These are phyloP conservation scores for Coemansia sp. DNA, from an alignment of 192 early-diverging fungal genomes.

Conservation along the genomic window DNA sequence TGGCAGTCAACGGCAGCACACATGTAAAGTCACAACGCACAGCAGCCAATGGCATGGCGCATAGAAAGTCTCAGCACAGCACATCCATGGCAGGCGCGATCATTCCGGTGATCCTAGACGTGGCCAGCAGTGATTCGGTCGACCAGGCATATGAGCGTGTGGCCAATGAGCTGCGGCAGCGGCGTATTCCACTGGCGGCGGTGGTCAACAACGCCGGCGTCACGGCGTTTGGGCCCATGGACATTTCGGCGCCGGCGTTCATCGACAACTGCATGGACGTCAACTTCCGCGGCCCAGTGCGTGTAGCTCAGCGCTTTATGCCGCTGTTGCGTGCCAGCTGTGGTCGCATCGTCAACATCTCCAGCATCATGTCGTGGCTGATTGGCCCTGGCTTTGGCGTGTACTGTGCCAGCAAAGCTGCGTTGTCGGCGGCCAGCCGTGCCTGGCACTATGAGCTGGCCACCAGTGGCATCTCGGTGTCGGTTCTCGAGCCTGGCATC, in stretches of 20 bases:
- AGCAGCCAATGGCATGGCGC: neutral
- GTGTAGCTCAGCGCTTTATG: slow-evolving; percentile 51
- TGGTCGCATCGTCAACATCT: slow-evolving; percentile 56
- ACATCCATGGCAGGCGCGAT: slow-evolving; percentile 15
- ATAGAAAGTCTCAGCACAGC: neutral
- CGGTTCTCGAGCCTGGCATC: slow-evolving; percentile 49
- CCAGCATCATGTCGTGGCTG: slow-evolving; percentile 56
- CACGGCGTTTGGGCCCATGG: slow-evolving; percentile 52
- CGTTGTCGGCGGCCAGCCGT: slow-evolving; percentile 46
- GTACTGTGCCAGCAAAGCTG: slow-evolving; percentile 58
- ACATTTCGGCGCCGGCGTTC: slow-evolving; percentile 35
- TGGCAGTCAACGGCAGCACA: neutral
- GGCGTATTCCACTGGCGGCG: slow-evolving; percentile 43
- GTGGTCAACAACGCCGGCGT: slow-evolving; percentile 58
- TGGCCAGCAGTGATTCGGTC: slow-evolving; percentile 38
- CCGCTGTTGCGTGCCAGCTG: slow-evolving; percentile 45
- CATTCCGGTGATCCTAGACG: slow-evolving; percentile 52
- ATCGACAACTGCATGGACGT: slow-evolving; percentile 48
- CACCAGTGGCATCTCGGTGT: slow-evolving; percentile 41
- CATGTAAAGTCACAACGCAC: neutral
- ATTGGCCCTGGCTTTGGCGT: slow-evolving; percentile 56
- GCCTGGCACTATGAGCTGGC: slow-evolving; percentile 54
- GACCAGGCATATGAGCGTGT: slow-evolving; percentile 36
- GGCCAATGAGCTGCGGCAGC: slow-evolving; percentile 28
- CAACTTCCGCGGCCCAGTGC: slow-evolving; percentile 55